Conservation (phyloP, 208 protist genomes). For the Acanthamoeba culbertsoni region DNA sequence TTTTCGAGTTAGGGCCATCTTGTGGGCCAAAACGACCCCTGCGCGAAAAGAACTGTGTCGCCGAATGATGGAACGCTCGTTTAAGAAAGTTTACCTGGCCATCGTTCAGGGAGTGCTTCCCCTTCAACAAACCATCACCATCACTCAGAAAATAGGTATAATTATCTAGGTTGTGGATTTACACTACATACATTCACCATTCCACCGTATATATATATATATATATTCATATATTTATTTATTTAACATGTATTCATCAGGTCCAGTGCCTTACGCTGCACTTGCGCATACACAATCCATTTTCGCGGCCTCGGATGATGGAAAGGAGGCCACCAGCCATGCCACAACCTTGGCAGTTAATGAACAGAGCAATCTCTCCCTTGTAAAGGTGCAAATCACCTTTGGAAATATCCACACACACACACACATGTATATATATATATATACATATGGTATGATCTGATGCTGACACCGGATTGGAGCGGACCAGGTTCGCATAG, state of each 20-base stretch:
- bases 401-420: too few species aligned
- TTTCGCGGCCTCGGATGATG: neutral
- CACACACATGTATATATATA: neutral
- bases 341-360: neutral
- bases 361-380: neutral
- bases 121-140: neutral
- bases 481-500: neutral
- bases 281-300: neutral
- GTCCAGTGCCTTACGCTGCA: neutral
- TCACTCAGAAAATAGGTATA: neutral
- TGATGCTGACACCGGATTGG: neutral
- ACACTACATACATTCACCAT: too few species aligned
- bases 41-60: neutral
- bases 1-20: neutral
- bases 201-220: neutral
- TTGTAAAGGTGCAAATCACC: neutral
- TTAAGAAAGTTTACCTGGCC: slow-evolving; percentile 24
- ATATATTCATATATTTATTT: neutral
- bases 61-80: neutral
- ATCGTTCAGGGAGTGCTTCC: neutral
- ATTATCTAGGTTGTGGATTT: too few species aligned
- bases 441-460: neutral
- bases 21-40: neutral
- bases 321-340: neutral
- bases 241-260: neutral